Conservation (phyloP, 306 rosid genomes). For the Corylus americana region DNA sequence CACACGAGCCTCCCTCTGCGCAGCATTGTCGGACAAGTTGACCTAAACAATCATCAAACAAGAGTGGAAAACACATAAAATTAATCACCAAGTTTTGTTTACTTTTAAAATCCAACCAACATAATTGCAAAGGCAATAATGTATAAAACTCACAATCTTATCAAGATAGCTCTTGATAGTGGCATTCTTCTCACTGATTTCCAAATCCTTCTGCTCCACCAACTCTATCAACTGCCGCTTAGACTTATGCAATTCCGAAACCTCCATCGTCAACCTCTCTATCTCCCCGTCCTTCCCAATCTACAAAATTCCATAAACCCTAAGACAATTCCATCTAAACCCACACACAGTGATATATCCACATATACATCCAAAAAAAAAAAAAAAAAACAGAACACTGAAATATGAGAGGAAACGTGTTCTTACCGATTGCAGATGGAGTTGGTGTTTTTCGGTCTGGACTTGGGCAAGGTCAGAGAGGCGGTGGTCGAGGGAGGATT, state of each 20-base stretch:
- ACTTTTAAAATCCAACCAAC: conserved; percentile 7
- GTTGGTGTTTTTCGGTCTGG: conserved; percentile 63
- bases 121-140: background rate
- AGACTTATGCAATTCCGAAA: conserved; percentile 73
- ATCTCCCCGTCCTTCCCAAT: conserved; percentile 84
- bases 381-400: background rate
- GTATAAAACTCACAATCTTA: conserved; percentile 67
- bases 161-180: conserved; percentile 77
- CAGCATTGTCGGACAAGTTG: conserved; percentile 55
- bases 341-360: background rate
- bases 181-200: conserved; percentile 74
- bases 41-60: conserved; percentile 49
- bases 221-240: conserved; percentile 78
- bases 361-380: background rate
- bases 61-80: conserved; percentile 5
- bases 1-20: conserved; percentile 73
- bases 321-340: background rate
- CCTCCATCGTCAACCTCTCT: conserved; percentile 76
- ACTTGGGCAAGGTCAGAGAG: conserved; percentile 55
- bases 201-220: conserved; percentile 68
- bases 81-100: background rate
- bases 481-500: conserved; percentile 58
- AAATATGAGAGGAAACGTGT: background rate
- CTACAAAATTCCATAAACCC: conserved; percentile 39
- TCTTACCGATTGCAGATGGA: conserved; percentile 57